Evolutionary conservation across 75 land plant genomes (phyloP).

Genomic region (Larix kaempferi): DNA sequence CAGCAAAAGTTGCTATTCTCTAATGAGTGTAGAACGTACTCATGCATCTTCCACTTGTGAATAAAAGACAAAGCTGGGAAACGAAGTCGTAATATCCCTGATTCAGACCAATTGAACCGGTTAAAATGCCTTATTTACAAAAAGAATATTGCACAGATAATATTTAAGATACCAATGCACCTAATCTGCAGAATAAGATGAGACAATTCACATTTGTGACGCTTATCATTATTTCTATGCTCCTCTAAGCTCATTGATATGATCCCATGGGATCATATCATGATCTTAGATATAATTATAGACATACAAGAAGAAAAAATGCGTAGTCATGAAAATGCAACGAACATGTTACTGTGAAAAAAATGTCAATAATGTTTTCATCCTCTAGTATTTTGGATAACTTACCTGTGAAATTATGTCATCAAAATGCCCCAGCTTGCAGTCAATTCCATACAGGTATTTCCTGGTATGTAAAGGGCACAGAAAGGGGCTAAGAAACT

Average conservation of each 20-base stretch:
- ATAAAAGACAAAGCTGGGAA: constrained; percentile 36
- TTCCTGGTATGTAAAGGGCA: too few relatives aligned
- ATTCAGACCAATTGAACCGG: background rate
- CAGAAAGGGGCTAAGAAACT: too few relatives aligned
- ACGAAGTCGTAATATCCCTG: constrained; percentile 36
- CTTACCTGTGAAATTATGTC: too few relatives aligned
- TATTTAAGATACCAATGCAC: background rate
- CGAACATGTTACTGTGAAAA: background rate
- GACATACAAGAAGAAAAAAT: background rate
- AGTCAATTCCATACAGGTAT: too few relatives aligned
- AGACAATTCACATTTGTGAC: background rate
- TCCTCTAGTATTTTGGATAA: too few relatives aligned
- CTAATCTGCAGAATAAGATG: background rate
- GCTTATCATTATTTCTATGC: background rate
- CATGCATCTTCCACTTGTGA: constrained; percentile 29
- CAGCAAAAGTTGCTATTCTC: too few relatives aligned
- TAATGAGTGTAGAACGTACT: background rate
- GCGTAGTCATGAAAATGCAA: background rate
- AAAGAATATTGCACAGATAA: background rate
- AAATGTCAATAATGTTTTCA: too few relatives aligned
- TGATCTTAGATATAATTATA: background rate
- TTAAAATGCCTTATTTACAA: background rate
- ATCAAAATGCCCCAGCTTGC: too few relatives aligned
- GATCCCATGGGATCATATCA: too few relatives aligned
- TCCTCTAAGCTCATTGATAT: background rate